Percentiles rank a stretch among this genome's conserved stretches.
Evolutionary conservation across 805 yeast species (phyloP).

Genomic region (Pichia heedii): DNA sequence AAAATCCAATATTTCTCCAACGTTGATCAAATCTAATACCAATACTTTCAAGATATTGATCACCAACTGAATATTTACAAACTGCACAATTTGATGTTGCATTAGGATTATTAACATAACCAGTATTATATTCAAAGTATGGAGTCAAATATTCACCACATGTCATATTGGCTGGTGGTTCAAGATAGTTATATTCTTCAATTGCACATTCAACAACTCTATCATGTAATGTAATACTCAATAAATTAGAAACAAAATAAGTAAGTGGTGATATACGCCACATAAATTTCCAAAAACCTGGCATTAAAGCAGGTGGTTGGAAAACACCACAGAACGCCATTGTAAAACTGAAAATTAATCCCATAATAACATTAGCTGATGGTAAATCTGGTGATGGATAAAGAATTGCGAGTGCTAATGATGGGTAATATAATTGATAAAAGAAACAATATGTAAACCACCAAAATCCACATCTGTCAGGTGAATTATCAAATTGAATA

Average conservation of each 20-base stretch:
- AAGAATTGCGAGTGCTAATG: constrained; percentile 45
- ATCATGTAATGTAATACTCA: constrained; percentile 42
- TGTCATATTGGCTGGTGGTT: constrained; percentile 53
- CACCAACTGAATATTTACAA: constrained; percentile 38
- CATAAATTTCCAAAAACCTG: constrained; percentile 82
- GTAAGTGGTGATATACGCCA: constrained; percentile 67
- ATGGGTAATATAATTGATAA: constrained; percentile 37
- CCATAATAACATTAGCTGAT: constrained; percentile 52
- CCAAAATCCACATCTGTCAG: constrained; percentile 41
- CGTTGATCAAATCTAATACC: constrained; percentile 36
- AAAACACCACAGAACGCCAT: constrained; percentile 64
- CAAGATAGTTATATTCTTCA: constrained; percentile 40
- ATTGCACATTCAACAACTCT: constrained; percentile 40
- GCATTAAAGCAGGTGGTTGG: constrained; percentile 49
- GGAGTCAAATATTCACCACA: constrained; percentile 46
- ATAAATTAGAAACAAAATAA: constrained; percentile 49
- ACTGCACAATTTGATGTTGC: constrained; percentile 42
- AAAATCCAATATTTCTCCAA: constrained; percentile 64
- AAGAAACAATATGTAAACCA: constrained; percentile 28
- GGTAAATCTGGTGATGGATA: constrained; percentile 60
- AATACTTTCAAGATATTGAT: constrained; percentile 36
- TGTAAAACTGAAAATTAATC: constrained; percentile 47
- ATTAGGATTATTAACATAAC: constrained; percentile 48
- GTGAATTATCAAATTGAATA: constrained; percentile 26
- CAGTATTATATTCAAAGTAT: constrained; percentile 34